phyloP scores from a whole-genome alignment of 116 monocot species.

The Phalaenopsis hybrid region DNA sequence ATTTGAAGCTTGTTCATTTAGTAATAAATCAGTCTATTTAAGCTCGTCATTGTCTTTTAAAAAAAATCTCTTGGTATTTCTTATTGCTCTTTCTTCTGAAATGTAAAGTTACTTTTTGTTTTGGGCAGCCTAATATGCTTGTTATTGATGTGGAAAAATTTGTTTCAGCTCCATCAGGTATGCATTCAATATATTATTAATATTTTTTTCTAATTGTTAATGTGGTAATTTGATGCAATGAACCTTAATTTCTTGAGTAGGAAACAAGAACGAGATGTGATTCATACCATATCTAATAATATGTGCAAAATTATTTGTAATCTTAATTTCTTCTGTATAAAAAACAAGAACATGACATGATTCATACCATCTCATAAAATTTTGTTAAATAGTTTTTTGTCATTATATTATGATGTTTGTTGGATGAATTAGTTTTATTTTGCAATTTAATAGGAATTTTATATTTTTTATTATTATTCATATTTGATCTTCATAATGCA shows the following conservation, averaged over 20 bases:
- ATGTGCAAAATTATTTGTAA: neutral
- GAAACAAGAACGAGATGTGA: too few relatives aligned
- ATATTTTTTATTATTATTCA: too few relatives aligned
- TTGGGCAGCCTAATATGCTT: constrained; percentile 84
- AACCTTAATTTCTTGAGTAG: too few relatives aligned
- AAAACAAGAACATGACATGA: neutral
- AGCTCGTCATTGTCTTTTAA: neutral
- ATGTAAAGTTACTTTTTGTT: constrained; percentile 13
- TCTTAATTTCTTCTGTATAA: neutral
- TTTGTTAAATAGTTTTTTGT: neutral
- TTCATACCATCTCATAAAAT: neutral
- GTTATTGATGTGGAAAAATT: constrained; percentile 84
- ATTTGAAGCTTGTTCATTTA: neutral
- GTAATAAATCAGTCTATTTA: neutral
- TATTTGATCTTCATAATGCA: too few relatives aligned
- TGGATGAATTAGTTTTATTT: too few relatives aligned
- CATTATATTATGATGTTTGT: neutral
- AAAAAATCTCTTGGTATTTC: neutral
- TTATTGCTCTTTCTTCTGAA: neutral
- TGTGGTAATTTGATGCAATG: neutral
- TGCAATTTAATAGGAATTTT: too few relatives aligned
- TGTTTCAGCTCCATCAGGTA: constrained; percentile 62
- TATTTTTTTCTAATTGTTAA: neutral
- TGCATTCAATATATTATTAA: neutral
- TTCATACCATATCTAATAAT: too few relatives aligned